Base-by-base conservation (phyloP, 768 basidiomycete species). In the Naganishia antarctica region DNA sequence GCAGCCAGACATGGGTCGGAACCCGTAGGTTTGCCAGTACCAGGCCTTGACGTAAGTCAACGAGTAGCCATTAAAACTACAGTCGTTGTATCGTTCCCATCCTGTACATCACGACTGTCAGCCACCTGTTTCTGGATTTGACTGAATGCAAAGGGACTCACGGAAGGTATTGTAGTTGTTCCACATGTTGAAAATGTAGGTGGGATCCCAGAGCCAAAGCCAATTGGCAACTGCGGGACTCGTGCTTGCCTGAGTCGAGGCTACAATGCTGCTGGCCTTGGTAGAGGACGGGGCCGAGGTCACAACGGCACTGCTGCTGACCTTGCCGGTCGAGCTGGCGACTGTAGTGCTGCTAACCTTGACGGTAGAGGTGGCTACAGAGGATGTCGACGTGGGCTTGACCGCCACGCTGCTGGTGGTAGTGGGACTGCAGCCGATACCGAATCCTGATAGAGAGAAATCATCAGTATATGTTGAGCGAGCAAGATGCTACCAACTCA, bases 111-210 rank as follows among this genome's bases (percentile, higher is more conserved):
- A 6, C 13, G 11, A 25, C 31, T 31, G 28, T 51, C 16, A 51
- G 50, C 3, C 3, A 4, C 6, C n/a, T 34, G 50, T n/a, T 1
- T 31, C 2, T 31, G 18, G 31, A 40, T 40, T 40, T n/a, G n/a
- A 40, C 37, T 16, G 37, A 16, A 40, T 40, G n/a, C n/a, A 40
- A 51, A 1, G 8, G 21, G 2, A 57, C 53, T 37, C 26, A 57
- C 53, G 53, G 53, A 57, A 57, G 25, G 53, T 26, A n/a, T 23
- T 16, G 23, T 40, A 57, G 53, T 57, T 57, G 53, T 57, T 57
- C 53, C 53, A 57, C 53, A 57, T 40, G 53, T 57, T 57, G 37
- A 57, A 40, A 23, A 57, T 37, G 53, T 57, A 57, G 32, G 53
- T 25, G 11, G 53, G 53, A 8, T 57, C 53, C 53, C 53, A 57